Base-by-base conservation (phyloP, 768 basidiomycete species). In the Mycena pura region DNA sequence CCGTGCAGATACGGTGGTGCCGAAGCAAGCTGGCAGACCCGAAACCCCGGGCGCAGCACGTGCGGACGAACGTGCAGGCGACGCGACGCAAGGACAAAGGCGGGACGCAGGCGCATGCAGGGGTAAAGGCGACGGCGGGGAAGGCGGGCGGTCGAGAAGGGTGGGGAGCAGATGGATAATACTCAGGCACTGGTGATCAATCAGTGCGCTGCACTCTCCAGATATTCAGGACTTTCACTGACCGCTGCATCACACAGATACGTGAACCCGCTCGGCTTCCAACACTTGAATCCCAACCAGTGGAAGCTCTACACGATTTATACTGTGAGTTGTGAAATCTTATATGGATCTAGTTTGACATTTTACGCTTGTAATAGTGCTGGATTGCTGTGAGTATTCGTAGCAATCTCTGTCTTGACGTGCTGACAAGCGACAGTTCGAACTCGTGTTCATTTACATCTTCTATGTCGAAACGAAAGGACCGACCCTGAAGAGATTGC, bases 141-240 rank as follows among this genome's bases (percentile, higher is more conserved):
- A n/a, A n/a, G n/a, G n/a, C n/a, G n/a, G n/a, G n/a, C n/a, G n/a
- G n/a, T n/a, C n/a, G n/a, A n/a, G n/a, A n/a, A n/a, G n/a, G n/a
- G n/a, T n/a, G n/a, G n/a, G n/a, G n/a, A n/a, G n/a, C n/a, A n/a
- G n/a, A n/a, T n/a, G n/a, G n/a, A n/a, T n/a, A n/a, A n/a, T n/a
- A n/a, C n/a, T n/a, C n/a, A n/a, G n/a, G 75, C 86, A n/a, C 79
- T 88, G 57, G 82, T 89, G 68, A 84, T 89, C 66, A 86, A 86
- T 69, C 85, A 86, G 68, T 84, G 85, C 69, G 80, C 43, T 22
- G 25, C 43, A 44, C 50, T 51, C 25, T 51, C 38, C 50, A 51
- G 34, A 56, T 56, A 45, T 44, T 39, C 45, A 47, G 54, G 45
- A 56, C 45, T 44, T 44, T 44, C 43, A 56, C 45, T 56, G 43